Evolutionary conservation across 352 stramenopile genomes (phyloP).

Genomic region (Phytophthora nicotianae): DNA sequence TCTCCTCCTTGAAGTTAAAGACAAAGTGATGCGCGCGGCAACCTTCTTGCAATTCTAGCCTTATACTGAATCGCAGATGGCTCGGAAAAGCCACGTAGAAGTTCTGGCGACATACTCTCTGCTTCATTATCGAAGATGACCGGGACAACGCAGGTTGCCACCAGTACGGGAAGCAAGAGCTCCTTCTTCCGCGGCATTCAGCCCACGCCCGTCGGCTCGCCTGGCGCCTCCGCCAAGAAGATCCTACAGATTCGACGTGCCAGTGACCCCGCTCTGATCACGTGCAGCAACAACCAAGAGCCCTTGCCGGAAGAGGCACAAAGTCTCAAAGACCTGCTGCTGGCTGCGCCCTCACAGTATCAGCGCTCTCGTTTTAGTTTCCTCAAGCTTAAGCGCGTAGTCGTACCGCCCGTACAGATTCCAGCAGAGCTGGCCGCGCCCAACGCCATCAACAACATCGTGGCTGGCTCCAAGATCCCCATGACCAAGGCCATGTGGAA

Average conservation of each 20-base stretch:
- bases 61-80: conserved; percentile 9
- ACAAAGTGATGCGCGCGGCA: conserved; percentile 2
- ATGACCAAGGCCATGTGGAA: conserved; percentile 55
- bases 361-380: conserved; percentile 46
- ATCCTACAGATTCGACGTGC: conserved; percentile 28
- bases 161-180: conserved; percentile 4
- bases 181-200: conserved; percentile 19
- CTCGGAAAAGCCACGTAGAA: conserved; percentile 21
- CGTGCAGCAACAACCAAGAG: conserved; percentile 13
- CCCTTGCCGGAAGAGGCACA: conserved; percentile 35
- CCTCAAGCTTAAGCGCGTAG: conserved; percentile 38
- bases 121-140: conserved; percentile 32
- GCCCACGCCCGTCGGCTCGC: conserved; percentile 15
- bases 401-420: conserved; percentile 52
- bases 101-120: conserved; percentile 9
- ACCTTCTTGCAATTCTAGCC: conserved; percentile 16
- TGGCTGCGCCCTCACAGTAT: conserved; percentile 9
- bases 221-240: conserved; percentile 21
- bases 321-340: conserved; percentile 37
- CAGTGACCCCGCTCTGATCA: not conserved
- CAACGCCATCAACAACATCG: conserved; percentile 44
- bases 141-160: conserved; percentile 12
- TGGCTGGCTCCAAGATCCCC: conserved; percentile 55
- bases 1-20: conserved; percentile 29
- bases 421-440: conserved; percentile 36